Percentiles rank a stretch among this genome's conserved stretches.
These are phyloP conservation scores for Aspergillus sp. DNA, from an alignment of 2,329 filamentous ascomycete species.

Conservation along the genomic window DNA sequence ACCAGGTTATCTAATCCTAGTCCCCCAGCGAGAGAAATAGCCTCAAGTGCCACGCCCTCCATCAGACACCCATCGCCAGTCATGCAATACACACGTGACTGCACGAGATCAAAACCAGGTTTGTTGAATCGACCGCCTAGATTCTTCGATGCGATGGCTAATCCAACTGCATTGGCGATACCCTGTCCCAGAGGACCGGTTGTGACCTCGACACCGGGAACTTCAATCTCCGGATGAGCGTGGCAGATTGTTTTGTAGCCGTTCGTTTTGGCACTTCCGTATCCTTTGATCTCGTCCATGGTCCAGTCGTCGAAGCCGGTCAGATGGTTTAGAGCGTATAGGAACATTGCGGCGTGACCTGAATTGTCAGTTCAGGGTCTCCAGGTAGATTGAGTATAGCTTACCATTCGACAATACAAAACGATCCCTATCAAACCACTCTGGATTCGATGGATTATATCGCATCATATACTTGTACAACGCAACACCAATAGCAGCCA, in stretches of 20 bases:
- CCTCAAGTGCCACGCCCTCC: conserved; percentile 52
- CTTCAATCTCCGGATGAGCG: conserved; percentile 49
- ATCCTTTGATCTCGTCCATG: conserved; percentile 14
- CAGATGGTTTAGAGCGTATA: conserved; percentile 13
- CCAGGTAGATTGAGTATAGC: too few relatives aligned
- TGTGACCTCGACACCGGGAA: conserved; percentile 52
- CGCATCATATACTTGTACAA: conserved; percentile 33
- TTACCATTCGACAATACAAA: conserved; percentile 37
- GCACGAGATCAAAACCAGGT: conserved; percentile 41
- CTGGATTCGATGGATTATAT: conserved; percentile 26
- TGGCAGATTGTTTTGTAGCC: conserved; percentile 6
- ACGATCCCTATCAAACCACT: conserved; percentile 34
- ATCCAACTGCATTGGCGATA: conserved; percentile 53
- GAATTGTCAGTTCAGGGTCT: neutral
- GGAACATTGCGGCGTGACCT: conserved; percentile 10
- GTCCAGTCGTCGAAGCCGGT: conserved; percentile 12
- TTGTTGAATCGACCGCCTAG: conserved; percentile 49
- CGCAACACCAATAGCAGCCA: conserved; percentile 33
- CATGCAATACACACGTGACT: conserved; percentile 50
- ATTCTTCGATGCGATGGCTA: conserved; percentile 53
- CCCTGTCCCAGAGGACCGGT: conserved; percentile 56
- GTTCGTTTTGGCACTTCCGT: conserved; percentile 8
- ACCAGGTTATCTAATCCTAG: conserved; percentile 50
- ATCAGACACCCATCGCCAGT: conserved; percentile 53
- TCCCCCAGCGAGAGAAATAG: conserved; percentile 50